Percentiles rank a stretch among this genome's conserved stretches.
phyloP scores from a whole-genome alignment of 805 yeast species.

The Wickerhamomyces queroliae region DNA sequence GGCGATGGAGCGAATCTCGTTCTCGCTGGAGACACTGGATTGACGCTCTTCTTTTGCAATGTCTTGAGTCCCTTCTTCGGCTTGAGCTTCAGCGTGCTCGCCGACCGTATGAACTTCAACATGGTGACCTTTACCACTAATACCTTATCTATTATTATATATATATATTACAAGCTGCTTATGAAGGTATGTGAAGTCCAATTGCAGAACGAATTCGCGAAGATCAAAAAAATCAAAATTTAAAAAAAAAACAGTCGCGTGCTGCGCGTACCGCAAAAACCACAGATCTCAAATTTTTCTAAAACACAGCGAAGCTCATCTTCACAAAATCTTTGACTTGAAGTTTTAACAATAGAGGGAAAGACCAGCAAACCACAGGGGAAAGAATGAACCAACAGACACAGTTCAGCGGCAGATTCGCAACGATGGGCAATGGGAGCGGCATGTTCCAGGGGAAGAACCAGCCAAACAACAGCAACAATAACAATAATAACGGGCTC shows the following conservation, averaged over 20 bases:
- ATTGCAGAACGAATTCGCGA: background rate
- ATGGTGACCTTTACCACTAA: background rate
- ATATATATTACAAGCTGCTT: too few relatives aligned
- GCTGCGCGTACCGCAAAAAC: background rate
- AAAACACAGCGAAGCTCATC: background rate
- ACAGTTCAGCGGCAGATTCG: slow-evolving; percentile 2
- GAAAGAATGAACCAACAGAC: background rate
- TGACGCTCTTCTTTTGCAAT: slow-evolving; percentile 20
- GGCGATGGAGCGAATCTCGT: slow-evolving; percentile 98
- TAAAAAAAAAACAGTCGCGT: background rate
- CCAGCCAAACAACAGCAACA: slow-evolving; percentile 8
- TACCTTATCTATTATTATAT: too few relatives aligned
- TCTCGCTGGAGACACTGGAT: slow-evolving; percentile 54
- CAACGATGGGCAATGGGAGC: slow-evolving; percentile 2
- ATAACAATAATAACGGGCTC: slow-evolving; percentile 4
- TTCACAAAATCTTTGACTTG: background rate
- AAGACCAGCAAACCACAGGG: background rate
- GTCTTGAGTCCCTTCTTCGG: slow-evolving; percentile 11
- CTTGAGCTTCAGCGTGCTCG: slow-evolving; percentile 5
- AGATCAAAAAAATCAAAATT: background rate
- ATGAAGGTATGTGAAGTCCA: too few relatives aligned
- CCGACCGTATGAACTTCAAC: background rate
- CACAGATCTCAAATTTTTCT: slow-evolving; percentile 1
- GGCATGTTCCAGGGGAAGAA: slow-evolving; percentile 1
- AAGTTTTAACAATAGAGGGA: background rate